Conservation (phyloP, 2,329 filamentous ascomycete species). For the Penicillium sp. region DNA sequence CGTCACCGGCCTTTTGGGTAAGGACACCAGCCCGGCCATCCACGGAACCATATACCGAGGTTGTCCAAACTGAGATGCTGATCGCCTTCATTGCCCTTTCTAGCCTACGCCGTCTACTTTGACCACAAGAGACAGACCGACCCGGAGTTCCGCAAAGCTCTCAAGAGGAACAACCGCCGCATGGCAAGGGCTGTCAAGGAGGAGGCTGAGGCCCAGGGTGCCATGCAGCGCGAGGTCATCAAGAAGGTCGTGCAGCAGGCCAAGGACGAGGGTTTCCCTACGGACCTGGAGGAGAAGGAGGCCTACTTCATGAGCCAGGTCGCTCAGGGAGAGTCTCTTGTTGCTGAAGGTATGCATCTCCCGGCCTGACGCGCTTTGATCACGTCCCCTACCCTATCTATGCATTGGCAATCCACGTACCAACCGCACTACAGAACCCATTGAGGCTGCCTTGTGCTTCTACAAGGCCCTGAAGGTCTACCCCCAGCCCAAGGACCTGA, state of each 20-base stretch:
- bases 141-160: conserved; percentile 52
- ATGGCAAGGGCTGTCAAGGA: conserved; percentile 40
- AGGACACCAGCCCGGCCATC: no score
- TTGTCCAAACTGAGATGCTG: no score
- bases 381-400: no score
- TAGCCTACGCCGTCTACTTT: conserved; percentile 59
- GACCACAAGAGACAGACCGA: conserved; percentile 58
- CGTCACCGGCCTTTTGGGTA: no score
- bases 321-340: conserved; percentile 73
- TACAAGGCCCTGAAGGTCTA: conserved; percentile 98
- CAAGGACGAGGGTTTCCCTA: conserved; percentile 83
- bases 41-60: no score
- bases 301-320: conserved; percentile 95
- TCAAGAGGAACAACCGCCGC: conserved; percentile 47
- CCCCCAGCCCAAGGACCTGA: conserved; percentile 76
- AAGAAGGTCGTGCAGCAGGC: conserved; percentile 67
- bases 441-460: conserved; percentile 96
- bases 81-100: neutral
- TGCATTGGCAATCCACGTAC: no score
- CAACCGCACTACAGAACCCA: no score
- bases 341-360: conserved; percentile 61
- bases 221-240: conserved; percentile 60
- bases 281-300: conserved; percentile 85
- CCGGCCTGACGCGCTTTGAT: no score
- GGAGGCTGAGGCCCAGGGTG: conserved; percentile 41